phyloP scores from a whole-genome alignment of 2,329 filamentous ascomycete species.

The Exophiala aquamarina region DNA sequence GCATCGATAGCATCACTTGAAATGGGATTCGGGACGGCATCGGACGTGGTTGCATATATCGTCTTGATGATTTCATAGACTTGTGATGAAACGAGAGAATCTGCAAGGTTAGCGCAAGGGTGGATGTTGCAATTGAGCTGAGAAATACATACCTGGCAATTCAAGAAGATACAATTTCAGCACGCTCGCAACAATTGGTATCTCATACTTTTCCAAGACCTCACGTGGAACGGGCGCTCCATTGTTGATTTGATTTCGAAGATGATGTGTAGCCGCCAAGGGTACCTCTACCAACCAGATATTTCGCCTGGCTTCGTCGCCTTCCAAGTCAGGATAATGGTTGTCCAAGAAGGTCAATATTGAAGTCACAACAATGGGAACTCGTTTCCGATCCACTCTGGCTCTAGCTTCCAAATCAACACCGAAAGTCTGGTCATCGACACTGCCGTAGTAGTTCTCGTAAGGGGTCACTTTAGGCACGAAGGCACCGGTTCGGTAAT shows the following conservation, averaged over 20 bases:
- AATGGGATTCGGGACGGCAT: slow-evolving; percentile 68
- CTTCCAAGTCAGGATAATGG: slow-evolving; percentile 95
- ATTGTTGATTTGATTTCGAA: slow-evolving; percentile 81
- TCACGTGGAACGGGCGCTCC: slow-evolving; percentile 77
- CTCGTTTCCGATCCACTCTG: slow-evolving; percentile 89
- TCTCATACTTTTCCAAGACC: slow-evolving; percentile 81
- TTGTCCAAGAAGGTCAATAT: slow-evolving; percentile 94
- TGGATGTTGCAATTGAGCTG: neutral
- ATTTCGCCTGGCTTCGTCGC: slow-evolving; percentile 84
- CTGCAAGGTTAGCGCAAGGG: slow-evolving; percentile 47
- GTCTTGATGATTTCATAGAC: slow-evolving; percentile 99
- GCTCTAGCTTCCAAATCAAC: slow-evolving; percentile 96
- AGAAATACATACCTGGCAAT: slow-evolving; percentile 71
- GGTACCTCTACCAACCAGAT: slow-evolving; percentile 96
- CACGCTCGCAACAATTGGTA: slow-evolving; percentile 88
- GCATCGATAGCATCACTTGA: slow-evolving; percentile 26
- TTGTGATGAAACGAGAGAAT: slow-evolving; percentile 96
- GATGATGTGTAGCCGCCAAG: slow-evolving; percentile 76
- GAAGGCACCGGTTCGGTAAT: slow-evolving; percentile 92
- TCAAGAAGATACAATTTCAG: slow-evolving; percentile 94
- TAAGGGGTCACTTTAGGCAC: slow-evolving; percentile 88
- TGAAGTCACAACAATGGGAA: slow-evolving; percentile 87
- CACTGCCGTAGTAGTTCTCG: slow-evolving; percentile 98
- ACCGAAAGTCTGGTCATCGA: slow-evolving; percentile 96
- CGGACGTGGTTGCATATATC: slow-evolving; percentile 83